Evolutionary conservation across 768 basidiomycete species (phyloP), one percentile per base, ranked within the genome.

Genomic region (Pilatotrama ljubarskyi): DNA sequence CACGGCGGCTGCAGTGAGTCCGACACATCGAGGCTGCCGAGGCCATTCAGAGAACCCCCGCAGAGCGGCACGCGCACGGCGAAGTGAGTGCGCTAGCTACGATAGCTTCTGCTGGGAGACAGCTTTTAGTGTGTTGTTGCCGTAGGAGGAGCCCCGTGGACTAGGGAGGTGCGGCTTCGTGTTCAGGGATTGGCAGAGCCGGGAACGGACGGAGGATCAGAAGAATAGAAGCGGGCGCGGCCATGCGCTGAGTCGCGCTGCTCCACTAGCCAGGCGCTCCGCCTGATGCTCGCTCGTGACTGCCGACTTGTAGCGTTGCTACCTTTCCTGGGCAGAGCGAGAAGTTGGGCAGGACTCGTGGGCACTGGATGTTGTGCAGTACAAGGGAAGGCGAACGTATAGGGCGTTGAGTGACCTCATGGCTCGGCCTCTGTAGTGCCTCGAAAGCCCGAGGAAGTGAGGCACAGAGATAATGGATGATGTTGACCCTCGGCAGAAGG

Each of bases 241-340:
- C 53, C 59, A 61, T 55, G 49, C 54, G 59, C 47, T 36, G 18
- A 22, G 41, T 15, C 18, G 20, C 42, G 32, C 36, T 37, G 58
- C 46, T 22, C 47, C 47, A 40, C 47, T 24, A 1, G 11, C 14
- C 22, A 24, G 38, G 44, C 44, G 13, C 25, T 5, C 37, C 58
- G 58, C 42, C 43, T 59, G 58, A 52, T 32, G 41, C 20, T 18
- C 24, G 58, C 58, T 38, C 58, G 58, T 59, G 58, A 59, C 58
- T 38, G 32, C 37, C 35, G 18, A 11, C 20, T 29, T 40, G 17
- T 6, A 35, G 20, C 32, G 2, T 36, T 37, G n/a, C 13, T 35
- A n/a, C 26, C 49, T 22, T 51, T 35, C 38, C 38, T 5, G 38
- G 6, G 29, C 29, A 32, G 29, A 32, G 29, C 38, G 14, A 5